Base-by-base conservation (phyloP, 2,329 filamentous ascomycete genomes). In the Meredithiella fracta region DNA sequence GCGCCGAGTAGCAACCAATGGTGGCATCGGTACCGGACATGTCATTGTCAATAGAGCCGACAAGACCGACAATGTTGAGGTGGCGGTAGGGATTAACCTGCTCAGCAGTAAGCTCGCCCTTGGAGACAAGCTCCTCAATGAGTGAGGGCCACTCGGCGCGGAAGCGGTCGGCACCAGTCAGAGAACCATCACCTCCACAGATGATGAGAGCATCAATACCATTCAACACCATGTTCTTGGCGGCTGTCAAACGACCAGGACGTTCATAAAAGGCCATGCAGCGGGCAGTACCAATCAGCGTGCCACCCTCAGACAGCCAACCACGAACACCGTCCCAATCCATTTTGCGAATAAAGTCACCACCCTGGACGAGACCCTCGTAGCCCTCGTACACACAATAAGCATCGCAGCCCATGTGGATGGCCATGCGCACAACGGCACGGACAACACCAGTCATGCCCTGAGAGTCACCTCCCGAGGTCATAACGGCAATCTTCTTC, bases 21-120 rank as follows among this genome's bases (percentile, higher is more conserved):
- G 92, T 98, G 58, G 92, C 91, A 69, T 98, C 92, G 11, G 92
- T 98, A 61, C 88, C 88, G 52, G 90, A 94, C 70, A 98, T 85
- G 66, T 98, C 92, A 67, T 98, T 98, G 75, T 98, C 92, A 65
- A 98, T 98, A 55, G 89, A 95, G 58, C 92, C 92, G 26, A 98
- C 92, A 53, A 97, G 74, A 51, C 92, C 92, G 55, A 97, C 91
- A 62, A 98, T 95, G 70, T 97, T 98, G 65, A 98, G 78, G 62
- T 94, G 82, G 64, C 78, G 77, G 75, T 88, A 94, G 1, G 86
- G 85, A 49, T 80, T 74, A 58, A 87, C 71, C 66, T 95, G 83
- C 57, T 83, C 78, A 47, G 72, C 64, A 5, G 79, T 83, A 63
- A 96, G 75, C 64, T 91, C 77, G 54, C 82, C 81, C 2, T 71